These are phyloP conservation scores for Pyricularia sp. DNA, from an alignment of 2,329 filamentous ascomycete species.

Conservation along the genomic window DNA sequence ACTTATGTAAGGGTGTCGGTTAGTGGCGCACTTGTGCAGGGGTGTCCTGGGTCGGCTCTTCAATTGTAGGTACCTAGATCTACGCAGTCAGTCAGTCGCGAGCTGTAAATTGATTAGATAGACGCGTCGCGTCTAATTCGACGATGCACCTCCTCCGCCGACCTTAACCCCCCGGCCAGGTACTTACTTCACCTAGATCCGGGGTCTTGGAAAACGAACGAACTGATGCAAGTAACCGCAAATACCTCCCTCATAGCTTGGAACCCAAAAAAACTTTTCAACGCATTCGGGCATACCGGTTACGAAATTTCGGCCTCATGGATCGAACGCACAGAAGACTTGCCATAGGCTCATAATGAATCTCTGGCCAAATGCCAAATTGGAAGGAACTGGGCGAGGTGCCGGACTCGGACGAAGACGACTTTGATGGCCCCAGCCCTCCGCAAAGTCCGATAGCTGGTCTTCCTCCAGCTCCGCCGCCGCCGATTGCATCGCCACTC, in stretches of 20 bases:
- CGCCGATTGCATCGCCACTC: not conserved
- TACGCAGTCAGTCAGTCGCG: not conserved
- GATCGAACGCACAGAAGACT: not conserved
- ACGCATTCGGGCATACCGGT: not conserved
- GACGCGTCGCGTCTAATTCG: not conserved
- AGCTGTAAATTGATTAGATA: not conserved
- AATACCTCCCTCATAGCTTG: not conserved
- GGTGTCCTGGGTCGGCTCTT: not conserved
- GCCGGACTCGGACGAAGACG: constrained; percentile 34
- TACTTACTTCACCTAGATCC: not conserved
- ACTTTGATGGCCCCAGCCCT: constrained; percentile 22
- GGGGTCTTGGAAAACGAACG: not conserved
- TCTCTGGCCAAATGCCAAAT: constrained; percentile 25
- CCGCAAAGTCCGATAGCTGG: not conserved
- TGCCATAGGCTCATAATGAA: constrained; percentile 16
- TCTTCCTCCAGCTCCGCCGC: not conserved
- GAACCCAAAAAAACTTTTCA: not conserved
- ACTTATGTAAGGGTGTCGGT: not conserved
- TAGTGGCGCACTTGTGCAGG: not conserved
- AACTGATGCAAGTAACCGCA: not conserved
- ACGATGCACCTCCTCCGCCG: not conserved
- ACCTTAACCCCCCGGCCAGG: not conserved
- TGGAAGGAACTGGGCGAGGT: constrained; percentile 35
- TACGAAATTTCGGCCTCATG: not conserved
- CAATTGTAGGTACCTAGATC: not conserved